Base-by-base conservation (phyloP, 139 green algal species). In the Closterium sp. region DNA sequence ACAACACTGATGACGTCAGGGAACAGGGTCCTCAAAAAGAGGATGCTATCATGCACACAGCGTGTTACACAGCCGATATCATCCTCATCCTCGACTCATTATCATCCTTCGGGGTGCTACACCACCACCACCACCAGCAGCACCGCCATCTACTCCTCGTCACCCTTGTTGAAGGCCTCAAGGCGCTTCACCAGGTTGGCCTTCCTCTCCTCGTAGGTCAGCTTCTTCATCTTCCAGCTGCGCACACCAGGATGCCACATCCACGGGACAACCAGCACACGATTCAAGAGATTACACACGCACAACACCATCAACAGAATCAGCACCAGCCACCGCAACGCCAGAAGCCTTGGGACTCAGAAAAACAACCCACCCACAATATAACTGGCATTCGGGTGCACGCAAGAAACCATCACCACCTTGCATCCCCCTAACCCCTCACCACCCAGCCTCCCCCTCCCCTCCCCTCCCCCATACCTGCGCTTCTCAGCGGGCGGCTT, bases 181-280 rank as follows among this genome's bases (percentile, higher is more conserved):
- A 98, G 94, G 93, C 96, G 97, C n/a, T 95, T 94, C 96, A 99
- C 98, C 90, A 99, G 97, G 36, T 93, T 94, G 32, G 97, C 95
- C 97, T 99, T 99, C 93, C 96, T 95, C 97, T 99, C 87, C 87
- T 99, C 98, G 94, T 99, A 98, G 25, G 98, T 99, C 87, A 98
- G 93, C 97, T 99, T 99, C 83, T 84, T 85, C 36, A 94, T 85
- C 88, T 96, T 94, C 94, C 95, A 96, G 30, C 36, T 93, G 90
- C 31, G 88, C 76, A 3, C 92, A 34, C 33, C 23, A n/a, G 7
- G 93, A 87, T 30, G 87, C 21, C 84, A 19, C n/a, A 89, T 10
- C 21, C 86, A 33, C 10, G 7, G 23, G 55, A 28, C 12, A 76
- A 76, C 55, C 55, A 66, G 2, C 55, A 76, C 23, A 76, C 55